These are phyloP conservation scores for Aspergillus brasiliensis DNA, from an alignment of 2,329 filamentous ascomycete genomes.

Conservation along the genomic window DNA sequence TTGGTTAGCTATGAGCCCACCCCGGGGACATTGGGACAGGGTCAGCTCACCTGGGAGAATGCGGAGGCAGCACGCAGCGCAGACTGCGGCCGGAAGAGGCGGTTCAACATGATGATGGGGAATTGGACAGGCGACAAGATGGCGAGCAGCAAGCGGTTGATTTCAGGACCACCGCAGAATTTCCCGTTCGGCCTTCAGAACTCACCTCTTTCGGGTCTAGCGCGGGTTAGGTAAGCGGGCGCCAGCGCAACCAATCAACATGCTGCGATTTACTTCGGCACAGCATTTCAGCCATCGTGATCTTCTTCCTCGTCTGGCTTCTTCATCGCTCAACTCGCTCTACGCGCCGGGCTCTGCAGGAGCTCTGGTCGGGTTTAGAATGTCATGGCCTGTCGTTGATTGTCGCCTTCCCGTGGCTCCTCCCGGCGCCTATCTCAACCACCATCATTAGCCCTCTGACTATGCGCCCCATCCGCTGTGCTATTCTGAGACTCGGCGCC, in stretches of 20 bases:
- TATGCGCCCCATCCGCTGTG: slow-evolving; percentile 26
- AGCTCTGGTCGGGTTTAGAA: background rate
- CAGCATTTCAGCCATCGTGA: background rate
- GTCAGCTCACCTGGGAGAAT: slow-evolving; percentile 36
- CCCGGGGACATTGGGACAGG: slow-evolving; percentile 2
- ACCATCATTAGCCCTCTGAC: slow-evolving; percentile 22
- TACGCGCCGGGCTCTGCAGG: slow-evolving; percentile 14
- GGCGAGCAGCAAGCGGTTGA: slow-evolving; percentile 19
- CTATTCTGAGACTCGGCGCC: slow-evolving; percentile 36
- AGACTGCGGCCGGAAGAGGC: slow-evolving; percentile 47
- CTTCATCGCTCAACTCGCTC: background rate
- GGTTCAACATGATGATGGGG: slow-evolving; percentile 45
- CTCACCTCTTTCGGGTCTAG: slow-evolving; percentile 32
- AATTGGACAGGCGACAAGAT: slow-evolving; percentile 15
- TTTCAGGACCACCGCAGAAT: slow-evolving; percentile 34
- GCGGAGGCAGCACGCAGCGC: slow-evolving; percentile 45
- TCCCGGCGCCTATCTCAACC: slow-evolving; percentile 13
- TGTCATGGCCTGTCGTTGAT: background rate
- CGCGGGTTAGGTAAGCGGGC: slow-evolving; percentile 26
- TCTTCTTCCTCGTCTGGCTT: background rate
- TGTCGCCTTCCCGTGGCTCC: background rate
- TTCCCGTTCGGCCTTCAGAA: slow-evolving; percentile 27
- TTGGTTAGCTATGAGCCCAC: slow-evolving; percentile 9
- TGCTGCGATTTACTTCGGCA: slow-evolving; percentile 22
- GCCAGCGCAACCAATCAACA: slow-evolving; percentile 28